Base-by-base conservation (phyloP, 192 early-diverging fungal genomes). In the Backusella sp. region DNA sequence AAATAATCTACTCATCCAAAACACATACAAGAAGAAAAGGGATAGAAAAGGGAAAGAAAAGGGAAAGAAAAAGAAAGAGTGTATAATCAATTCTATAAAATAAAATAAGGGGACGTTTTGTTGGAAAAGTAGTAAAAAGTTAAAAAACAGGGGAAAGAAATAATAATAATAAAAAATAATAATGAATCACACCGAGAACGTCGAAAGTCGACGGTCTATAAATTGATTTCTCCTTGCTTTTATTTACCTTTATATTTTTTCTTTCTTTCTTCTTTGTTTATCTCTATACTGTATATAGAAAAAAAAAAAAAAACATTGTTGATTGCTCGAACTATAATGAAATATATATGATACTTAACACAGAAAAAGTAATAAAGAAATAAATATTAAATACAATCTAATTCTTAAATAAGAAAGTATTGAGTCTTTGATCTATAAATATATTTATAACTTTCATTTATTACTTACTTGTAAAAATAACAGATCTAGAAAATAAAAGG, bases 21-120 rank as follows among this genome's bases (percentile, higher is more conserved):
- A 62, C 46, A 62, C 56, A 62, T 62, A 62, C 21, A 62, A 28
- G 56, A 28, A 28, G 21, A 62, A 62, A 62, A 26, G 3, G 12
- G 5, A 62, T 8, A 62, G 26, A 62, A 44, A 62, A 62, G 23
- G 26, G 21, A 62, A 28, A 62, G 26, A 28, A 28, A 62, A 28
- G 23, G n/a, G 56, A 62, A 62, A 62, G 26, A 28, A 62, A 26
- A 62, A 32, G 2, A 26, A 62, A 28, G 26, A 21, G 21, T 62
- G 56, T 59, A 59, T 59, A 26, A 23, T 62, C 23, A 62, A 28
- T 62, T 62, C 56, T 62, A 62, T 62, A 62, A 62, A 62, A 26
- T 28, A 62, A 62, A 62, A 23, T 28, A 62, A 26, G 56, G 56
- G 56, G 56, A n/a, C 4, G 15, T n/a, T 17, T 49, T 49, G 15